Evolutionary conservation across 371 early-diverging fungal species (phyloP).

Genomic region (Fennellomyces sp.): DNA sequence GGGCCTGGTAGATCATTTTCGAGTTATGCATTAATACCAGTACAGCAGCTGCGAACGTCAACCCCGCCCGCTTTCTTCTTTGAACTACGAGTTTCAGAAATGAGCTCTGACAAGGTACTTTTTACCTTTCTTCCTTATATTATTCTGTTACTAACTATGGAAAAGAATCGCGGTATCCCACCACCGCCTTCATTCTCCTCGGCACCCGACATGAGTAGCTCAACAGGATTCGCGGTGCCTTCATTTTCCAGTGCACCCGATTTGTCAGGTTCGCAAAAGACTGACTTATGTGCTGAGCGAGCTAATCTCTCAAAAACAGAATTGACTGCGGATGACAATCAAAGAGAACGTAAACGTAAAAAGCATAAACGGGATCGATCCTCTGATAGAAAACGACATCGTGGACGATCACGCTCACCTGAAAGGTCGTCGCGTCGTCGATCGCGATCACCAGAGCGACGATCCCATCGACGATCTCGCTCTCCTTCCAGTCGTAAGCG

Average conservation of each 20-base stretch:
- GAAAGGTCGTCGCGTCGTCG: neutral
- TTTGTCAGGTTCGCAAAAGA: slow-evolving; percentile 11
- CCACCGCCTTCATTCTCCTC: slow-evolving; percentile 27
- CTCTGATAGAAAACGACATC: neutral
- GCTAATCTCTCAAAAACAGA: neutral
- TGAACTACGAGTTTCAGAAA: no score
- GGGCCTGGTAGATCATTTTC: no score
- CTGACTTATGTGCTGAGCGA: neutral
- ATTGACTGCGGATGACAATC: slow-evolving; percentile 4
- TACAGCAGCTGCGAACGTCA: no score
- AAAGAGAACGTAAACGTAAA: slow-evolving; percentile 9
- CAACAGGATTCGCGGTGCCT: slow-evolving; percentile 13
- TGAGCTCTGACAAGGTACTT: no score
- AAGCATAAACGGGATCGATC: slow-evolving; percentile 16
- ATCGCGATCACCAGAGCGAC: neutral
- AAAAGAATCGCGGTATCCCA: slow-evolving; percentile 1
- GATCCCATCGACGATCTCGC: neutral
- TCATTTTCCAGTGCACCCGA: slow-evolving; percentile 44
- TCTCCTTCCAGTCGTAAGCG: neutral
- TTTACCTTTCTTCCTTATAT: no score
- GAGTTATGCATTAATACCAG: no score
- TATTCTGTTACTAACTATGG: no score
- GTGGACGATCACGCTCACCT: neutral
- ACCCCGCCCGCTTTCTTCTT: no score
- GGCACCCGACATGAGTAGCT: slow-evolving; percentile 23